Evolutionary conservation across 148 eudicot genomes (phyloP).

Genomic region (Rhododendron molle): DNA sequence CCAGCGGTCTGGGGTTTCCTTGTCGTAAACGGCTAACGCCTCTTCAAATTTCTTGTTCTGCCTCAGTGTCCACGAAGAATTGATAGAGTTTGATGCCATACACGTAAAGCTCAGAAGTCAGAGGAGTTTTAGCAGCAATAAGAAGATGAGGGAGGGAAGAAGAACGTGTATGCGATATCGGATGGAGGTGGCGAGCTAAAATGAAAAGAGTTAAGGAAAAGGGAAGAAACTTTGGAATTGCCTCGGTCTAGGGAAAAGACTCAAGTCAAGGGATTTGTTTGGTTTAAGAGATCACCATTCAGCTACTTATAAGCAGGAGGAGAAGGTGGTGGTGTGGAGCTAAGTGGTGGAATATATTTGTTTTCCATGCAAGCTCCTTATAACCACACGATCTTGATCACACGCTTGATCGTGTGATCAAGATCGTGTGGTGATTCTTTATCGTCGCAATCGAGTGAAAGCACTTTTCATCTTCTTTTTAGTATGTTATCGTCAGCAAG

Average conservation of each 20-base stretch:
- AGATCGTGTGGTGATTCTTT: not conserved
- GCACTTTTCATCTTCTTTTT: slow-evolving; percentile 9
- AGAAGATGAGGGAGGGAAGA: not conserved
- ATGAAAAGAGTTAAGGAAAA: not conserved
- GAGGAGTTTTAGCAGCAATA: not conserved
- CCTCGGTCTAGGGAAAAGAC: slow-evolving; percentile 15
- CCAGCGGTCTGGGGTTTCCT: slow-evolving; percentile 63
- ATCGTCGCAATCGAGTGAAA: not conserved
- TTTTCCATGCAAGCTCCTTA: not conserved
- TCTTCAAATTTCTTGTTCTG: slow-evolving; percentile 58
- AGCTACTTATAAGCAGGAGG: slow-evolving; percentile 28
- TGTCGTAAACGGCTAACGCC: slow-evolving; percentile 43
- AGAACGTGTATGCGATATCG: not conserved
- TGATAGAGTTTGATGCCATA: slow-evolving; percentile 32
- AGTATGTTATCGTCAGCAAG: slow-evolving; percentile 31
- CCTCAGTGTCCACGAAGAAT: slow-evolving; percentile 31
- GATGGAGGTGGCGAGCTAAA: not conserved
- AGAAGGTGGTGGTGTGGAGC: slow-evolving; percentile 20
- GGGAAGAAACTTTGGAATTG: not conserved
- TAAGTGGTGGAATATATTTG: slow-evolving; percentile 29
- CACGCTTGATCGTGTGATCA: not conserved
- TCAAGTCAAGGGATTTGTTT: slow-evolving; percentile 26
- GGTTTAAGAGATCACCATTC: slow-evolving; percentile 16
- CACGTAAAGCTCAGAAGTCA: not conserved
- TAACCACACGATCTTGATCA: not conserved